These are phyloP conservation scores for Colletotrichum tropicale DNA, from an alignment of 2,329 filamentous ascomycete genomes.

Conservation along the genomic window DNA sequence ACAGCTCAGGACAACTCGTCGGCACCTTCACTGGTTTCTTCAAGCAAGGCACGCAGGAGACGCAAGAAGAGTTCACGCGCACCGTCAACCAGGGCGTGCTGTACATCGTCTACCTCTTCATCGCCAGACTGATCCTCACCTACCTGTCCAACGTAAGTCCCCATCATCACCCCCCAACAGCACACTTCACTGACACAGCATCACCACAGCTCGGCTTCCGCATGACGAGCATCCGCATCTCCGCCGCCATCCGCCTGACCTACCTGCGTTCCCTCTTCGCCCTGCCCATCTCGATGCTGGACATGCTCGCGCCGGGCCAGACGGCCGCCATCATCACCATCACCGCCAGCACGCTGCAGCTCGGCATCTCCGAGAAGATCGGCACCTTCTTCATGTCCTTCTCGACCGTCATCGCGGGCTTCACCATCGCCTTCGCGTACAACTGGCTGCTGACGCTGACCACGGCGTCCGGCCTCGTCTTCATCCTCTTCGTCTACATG, in stretches of 20 bases:
- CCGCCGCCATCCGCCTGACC: constrained; percentile 51
- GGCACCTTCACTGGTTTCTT: constrained; percentile 31
- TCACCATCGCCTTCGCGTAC: constrained; percentile 56
- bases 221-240: constrained; percentile 53
- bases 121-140: constrained; percentile 34
- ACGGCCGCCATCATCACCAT: constrained; percentile 58
- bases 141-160: constrained; percentile 36
- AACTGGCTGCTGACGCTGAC: constrained; percentile 58
- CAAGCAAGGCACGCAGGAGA: constrained; percentile 15
- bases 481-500: constrained; percentile 37
- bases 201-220: constrained; percentile 45
- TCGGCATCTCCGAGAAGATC: constrained; percentile 59
- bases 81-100: constrained; percentile 26
- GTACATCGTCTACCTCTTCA: constrained; percentile 40
- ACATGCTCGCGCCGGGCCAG: constrained; percentile 52
- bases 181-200: not conserved
- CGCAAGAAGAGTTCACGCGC: constrained; percentile 13
- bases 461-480: constrained; percentile 48
- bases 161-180: too few species aligned
- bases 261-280: constrained; percentile 54
- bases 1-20: constrained; percentile 27
- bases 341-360: constrained; percentile 56
- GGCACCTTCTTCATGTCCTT: constrained; percentile 44
- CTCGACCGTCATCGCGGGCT: constrained; percentile 45
- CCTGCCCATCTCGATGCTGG: constrained; percentile 53